Percentiles rank a stretch among this genome's conserved stretches.
Conservation (phyloP, 768 basidiomycete species). For the Panellus pusillus region DNA sequence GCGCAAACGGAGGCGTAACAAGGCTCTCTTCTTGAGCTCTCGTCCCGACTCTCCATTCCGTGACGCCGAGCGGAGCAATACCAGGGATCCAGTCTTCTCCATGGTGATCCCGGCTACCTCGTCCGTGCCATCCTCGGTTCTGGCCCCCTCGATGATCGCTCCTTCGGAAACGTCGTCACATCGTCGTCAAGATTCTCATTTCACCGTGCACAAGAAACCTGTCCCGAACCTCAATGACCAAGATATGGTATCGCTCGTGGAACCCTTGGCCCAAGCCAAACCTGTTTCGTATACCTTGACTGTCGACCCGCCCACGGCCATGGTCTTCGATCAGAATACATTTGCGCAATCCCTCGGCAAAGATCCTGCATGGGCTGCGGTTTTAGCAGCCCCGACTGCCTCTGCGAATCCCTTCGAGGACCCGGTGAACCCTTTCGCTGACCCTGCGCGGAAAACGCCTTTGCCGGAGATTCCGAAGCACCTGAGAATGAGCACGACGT, state of each 20-base stretch:
- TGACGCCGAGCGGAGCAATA: constrained; percentile 11
- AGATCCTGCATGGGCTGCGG: constrained; percentile 15
- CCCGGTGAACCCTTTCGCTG: constrained; percentile 20
- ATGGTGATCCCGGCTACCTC: constrained; percentile 7
- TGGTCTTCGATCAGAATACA: constrained; percentile 13
- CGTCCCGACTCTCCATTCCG: constrained; percentile 15
- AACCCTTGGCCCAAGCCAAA: neutral
- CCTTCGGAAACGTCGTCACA: constrained; percentile 2
- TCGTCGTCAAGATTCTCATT: neutral
- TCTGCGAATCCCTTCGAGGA: constrained; percentile 21
- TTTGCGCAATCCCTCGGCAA: constrained; percentile 18
- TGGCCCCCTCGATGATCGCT: constrained; percentile 11
- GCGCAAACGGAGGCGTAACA: constrained; percentile 15
- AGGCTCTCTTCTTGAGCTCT: constrained; percentile 20
- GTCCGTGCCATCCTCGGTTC: neutral
- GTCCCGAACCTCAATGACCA: constrained; percentile 4
- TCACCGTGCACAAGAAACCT: constrained; percentile 12
- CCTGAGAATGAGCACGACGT: constrained; percentile 19
- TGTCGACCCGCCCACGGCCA: constrained; percentile 16
- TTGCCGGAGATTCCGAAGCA: constrained; percentile 20
- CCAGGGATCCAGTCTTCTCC: constrained; percentile 14
- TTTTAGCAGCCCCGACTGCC: constrained; percentile 8
- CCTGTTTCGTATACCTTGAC: constrained; percentile 8
- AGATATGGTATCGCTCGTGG: neutral
- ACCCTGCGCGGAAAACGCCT: constrained; percentile 14